Conservation (phyloP, 176 grass and related monocot species). For the Poa pratensis region DNA sequence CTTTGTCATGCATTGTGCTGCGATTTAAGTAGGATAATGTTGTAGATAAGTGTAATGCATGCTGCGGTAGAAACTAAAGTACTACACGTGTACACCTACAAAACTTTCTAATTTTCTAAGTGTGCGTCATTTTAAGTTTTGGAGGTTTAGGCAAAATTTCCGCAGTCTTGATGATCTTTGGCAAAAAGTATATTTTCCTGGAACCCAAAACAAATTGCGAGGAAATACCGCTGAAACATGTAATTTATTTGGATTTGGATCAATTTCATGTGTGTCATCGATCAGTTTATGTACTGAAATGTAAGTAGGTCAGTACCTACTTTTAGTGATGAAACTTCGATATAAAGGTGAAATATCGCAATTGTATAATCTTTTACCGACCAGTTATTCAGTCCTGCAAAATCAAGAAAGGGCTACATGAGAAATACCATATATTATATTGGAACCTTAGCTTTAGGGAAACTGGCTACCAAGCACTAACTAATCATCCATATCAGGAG, state of each 20-base stretch:
- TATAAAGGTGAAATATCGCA: neutral
- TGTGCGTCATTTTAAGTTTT: no score
- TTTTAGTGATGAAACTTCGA: neutral
- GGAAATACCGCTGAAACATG: neutral
- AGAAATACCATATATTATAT: neutral
- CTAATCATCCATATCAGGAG: constrained; percentile 28
- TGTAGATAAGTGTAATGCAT: no score
- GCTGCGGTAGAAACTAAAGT: no score
- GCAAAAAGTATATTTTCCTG: neutral
- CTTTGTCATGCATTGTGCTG: no score
- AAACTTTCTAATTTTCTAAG: no score
- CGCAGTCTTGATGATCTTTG: neutral
- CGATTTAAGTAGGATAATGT: no score
- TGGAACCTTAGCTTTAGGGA: constrained; percentile 4
- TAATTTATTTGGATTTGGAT: neutral
- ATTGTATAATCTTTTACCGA: constrained; percentile 19
- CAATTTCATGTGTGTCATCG: neutral
- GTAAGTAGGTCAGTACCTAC: neutral
- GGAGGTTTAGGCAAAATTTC: neutral
- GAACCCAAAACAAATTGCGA: no score
- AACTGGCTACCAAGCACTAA: neutral
- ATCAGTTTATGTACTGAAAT: neutral
- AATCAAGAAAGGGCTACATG: no score
- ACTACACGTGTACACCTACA: no score
- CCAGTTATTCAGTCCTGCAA: no score